Evolutionary conservation across 148 eudicot genomes (phyloP), one percentile per base, ranked within the genome.

Genomic region (Salicornia ramosissima): DNA sequence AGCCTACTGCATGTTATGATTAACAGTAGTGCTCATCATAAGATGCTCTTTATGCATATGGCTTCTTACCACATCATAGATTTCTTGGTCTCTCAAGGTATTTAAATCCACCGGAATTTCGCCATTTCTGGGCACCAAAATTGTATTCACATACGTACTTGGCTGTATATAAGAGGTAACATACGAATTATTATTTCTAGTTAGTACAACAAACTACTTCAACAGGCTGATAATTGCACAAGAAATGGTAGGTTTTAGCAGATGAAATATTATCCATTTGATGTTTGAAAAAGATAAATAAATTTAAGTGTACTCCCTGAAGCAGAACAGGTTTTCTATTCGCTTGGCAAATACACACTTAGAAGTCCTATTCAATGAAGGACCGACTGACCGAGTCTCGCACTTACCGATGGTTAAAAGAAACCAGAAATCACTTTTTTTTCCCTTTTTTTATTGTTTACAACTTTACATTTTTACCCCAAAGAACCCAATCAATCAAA

Each of bases 81-180:
- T 86, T 73, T 92, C 97, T 74, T 83, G 88, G 52, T 74, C 57
- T 53, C 76, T 83, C 82, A 94, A 81, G 65, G 59, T 34, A 47
- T 72, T 80, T 63, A 71, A 62, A 76, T 88, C 91, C 29, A 87
- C 80, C 30, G 86, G 80, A 71, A 94, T 75, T 78, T 78, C 81
- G 68, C 92, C 85, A 77, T 82, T 84, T 79, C 81, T 87, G 43
- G 98, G 98, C 71, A 88, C 97, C 79, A 94, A 81, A 66, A 94
- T 81, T 49, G 92, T 86, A 73, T 88, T 90, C 42, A 90, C 83
- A 67, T 90, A 94, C 65, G 77, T 74, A 73, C 78, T 83, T 59
- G 98, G 96, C 98, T 94, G 91, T 81, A 79, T 12, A 75, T 28
- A 68, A 67, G 62, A 79, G 60, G n/a, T 14, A 21, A 71, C 8